These are phyloP conservation scores for Eustoma russellianum DNA, from an alignment of 257 asterid genomes.

Conservation along the genomic window DNA sequence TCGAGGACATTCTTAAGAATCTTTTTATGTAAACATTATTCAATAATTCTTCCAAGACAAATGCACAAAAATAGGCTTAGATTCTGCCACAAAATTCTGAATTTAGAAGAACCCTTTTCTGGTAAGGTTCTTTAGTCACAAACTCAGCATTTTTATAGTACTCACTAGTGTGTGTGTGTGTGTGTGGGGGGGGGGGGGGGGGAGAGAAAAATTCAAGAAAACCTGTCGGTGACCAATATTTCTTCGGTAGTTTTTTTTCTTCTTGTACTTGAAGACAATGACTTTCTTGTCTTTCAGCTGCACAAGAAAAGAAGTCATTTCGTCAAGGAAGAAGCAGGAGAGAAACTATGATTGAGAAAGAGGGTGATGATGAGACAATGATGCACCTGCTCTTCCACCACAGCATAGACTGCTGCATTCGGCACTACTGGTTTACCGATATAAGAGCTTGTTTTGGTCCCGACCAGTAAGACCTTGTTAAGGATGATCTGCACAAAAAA, in stretches of 20 bases:
- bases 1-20: no score
- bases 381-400: constrained; percentile 88
- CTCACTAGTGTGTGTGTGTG: background rate
- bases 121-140: no score
- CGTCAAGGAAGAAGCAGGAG: constrained; percentile 9
- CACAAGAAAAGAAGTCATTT: constrained; percentile 5
- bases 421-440: constrained; percentile 81
- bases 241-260: constrained; percentile 80
- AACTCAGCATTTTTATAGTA: no score
- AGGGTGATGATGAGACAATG: background rate
- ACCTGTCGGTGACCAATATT: constrained; percentile 98
- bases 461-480: constrained; percentile 82
- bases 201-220: background rate
- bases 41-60: no score
- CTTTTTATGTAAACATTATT: no score
- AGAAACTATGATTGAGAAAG: background rate
- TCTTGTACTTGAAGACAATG: constrained; percentile 79
- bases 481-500: constrained; percentile 49
- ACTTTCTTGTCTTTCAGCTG: constrained; percentile 82
- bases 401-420: constrained; percentile 67
- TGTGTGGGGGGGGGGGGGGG: no score
- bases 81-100: no score
- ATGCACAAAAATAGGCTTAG: no score
- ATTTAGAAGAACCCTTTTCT: no score
- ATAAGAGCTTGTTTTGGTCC: constrained; percentile 76